phyloP scores from a whole-genome alignment of 139 green algal species.

The Tetradesmus obliquus region DNA sequence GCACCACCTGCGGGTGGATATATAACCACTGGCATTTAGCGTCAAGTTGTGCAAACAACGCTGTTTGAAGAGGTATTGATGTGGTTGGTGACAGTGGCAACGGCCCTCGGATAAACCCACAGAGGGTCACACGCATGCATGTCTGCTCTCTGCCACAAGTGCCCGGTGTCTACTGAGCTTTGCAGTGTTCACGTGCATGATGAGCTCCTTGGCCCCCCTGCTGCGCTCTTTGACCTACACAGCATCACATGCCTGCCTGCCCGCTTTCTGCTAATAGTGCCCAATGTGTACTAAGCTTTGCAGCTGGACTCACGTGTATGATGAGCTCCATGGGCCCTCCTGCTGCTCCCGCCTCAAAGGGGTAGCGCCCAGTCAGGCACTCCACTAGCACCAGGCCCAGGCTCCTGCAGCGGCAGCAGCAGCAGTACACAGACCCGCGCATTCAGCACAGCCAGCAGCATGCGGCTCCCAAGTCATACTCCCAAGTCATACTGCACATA shows the following conservation, averaged over 20 bases:
- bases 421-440: background rate
- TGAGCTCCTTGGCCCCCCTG: slow-evolving; percentile 77
- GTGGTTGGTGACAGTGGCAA: no score
- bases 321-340: slow-evolving; percentile 84
- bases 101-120: no score
- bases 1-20: slow-evolving; percentile 57
- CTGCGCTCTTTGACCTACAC: background rate
- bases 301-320: slow-evolving; percentile 67
- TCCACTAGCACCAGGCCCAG: slow-evolving; percentile 94
- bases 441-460: background rate
- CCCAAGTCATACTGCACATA: no score
- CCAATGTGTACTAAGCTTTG: background rate
- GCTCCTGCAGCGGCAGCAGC: slow-evolving; percentile 53
- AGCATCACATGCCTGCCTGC: background rate
- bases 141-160: no score
- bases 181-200: slow-evolving; percentile 72
- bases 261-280: background rate
- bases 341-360: slow-evolving; percentile 81
- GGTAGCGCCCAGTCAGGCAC: slow-evolving; percentile 89
- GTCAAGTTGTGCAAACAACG: no score
- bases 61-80: no score
- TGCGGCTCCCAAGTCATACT: no score
- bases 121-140: no score
- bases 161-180: no score
- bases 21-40: no score